Evolutionary conservation across 1,284 basidiomycete genomes (phyloP), one percentile per base, ranked within the genome.

Genomic region (Puccinia sorghi): DNA sequence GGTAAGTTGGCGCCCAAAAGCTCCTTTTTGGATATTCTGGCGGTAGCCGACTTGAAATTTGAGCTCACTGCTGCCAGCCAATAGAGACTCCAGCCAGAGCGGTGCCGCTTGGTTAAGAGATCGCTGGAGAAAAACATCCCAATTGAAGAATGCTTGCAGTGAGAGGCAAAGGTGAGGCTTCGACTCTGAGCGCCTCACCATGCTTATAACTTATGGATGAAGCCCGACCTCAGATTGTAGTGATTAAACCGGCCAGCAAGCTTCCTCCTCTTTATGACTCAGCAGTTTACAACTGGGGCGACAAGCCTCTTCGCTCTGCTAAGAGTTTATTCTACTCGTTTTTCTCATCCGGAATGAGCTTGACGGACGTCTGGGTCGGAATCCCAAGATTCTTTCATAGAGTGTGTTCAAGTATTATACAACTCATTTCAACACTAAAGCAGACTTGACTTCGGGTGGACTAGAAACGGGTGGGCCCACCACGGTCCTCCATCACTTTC

Each of bases 41-140:
- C 66, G 12, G 72, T 64, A 6, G 70, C 43, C 25, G 77, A 72
- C 32, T 72, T 79, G 39, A 67, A 52, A 50, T 56, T 64, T 0
- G 59, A 43, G 41, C 59, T 61, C 2, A 67, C 71, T 64, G 77
- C 69, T 43, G 70, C 77, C 22, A 79, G 46, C 77, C 77, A 79
- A 79, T 72, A 79, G 5, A 79, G 27, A 7, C 77, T 63, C 41
- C 71, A 66, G n/a, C 77, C 77, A 25, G 48, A 63, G 22, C 67
- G 69, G 43, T 79, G 69, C 50, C 70, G 52, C 66, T 72, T 72
- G 22, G 70, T 64, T 46, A 79, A 50, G 32, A 79, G 67, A 27
- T 72, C 69, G n/a, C 50, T 72, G n/a, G 77, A 79, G 70, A 79
- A 79, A 66, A 79, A 79, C 77, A 79, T 79, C 27, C 11, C 43